Conservation (phyloP, 768 basidiomycete species). For the Pholiota molesta region DNA sequence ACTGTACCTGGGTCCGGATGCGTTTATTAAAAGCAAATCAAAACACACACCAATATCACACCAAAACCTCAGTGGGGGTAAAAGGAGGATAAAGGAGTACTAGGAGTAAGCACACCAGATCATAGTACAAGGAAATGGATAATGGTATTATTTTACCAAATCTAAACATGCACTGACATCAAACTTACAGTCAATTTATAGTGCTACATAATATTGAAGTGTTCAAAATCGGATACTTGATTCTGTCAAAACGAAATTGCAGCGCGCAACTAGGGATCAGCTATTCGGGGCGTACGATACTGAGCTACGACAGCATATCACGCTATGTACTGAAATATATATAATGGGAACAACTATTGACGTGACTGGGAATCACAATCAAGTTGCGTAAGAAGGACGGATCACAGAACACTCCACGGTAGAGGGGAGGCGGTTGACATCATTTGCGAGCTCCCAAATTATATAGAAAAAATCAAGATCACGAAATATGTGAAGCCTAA, state of each 20-base stretch:
- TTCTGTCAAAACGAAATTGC: neutral
- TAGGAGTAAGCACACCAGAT: too few relatives aligned
- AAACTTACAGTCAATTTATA: too few relatives aligned
- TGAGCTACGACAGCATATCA: neutral
- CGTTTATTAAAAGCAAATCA: too few relatives aligned
- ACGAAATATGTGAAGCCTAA: slow-evolving; percentile 2
- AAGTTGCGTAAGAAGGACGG: neutral
- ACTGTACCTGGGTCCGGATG: too few relatives aligned
- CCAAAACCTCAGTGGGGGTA: too few relatives aligned
- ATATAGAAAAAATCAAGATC: neutral
- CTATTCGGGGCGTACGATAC: neutral
- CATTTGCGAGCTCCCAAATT: neutral
- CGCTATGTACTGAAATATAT: neutral
- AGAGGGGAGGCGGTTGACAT: neutral
- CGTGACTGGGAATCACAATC: neutral
- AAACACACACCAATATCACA: too few relatives aligned
- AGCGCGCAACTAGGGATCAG: neutral
- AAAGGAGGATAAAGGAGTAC: too few relatives aligned
- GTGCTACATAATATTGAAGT: too few relatives aligned
- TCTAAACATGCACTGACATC: too few relatives aligned
- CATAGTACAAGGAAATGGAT: too few relatives aligned
- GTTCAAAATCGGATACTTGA: neutral
- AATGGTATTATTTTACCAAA: too few relatives aligned
- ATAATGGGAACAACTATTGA: neutral
- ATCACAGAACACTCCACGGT: neutral